A percentile compares a stretch with the other conserved stretches of the same genome.
Conservation (phyloP, 1,139 yeast species). For the Scheffersomyces quercinus region DNA sequence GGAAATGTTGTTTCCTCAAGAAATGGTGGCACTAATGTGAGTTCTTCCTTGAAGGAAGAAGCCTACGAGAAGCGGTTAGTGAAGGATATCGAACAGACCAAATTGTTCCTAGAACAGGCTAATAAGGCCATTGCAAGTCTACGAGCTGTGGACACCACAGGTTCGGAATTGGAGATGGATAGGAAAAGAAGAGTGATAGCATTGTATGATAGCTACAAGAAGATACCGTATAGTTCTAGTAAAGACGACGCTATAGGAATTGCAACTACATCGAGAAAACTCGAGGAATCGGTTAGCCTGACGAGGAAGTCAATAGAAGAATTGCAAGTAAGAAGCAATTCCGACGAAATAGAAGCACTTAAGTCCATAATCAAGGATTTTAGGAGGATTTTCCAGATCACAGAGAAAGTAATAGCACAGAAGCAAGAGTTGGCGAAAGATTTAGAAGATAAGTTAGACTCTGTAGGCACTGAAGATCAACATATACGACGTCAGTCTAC, state of each 20-base stretch:
- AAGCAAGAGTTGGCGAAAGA: slow-evolving; percentile 3
- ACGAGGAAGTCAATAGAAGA: slow-evolving; percentile 3
- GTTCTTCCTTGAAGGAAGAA: slow-evolving; percentile 1
- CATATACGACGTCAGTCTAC: background rate
- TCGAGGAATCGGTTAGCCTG: slow-evolving; percentile 16
- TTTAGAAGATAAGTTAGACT: slow-evolving; percentile 2
- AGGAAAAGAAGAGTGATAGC: slow-evolving; percentile 26
- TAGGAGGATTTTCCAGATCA: slow-evolving; percentile 3
- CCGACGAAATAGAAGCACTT: background rate
- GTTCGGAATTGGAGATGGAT: slow-evolving; percentile 2
- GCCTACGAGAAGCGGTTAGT: slow-evolving; percentile 26
- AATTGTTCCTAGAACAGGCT: slow-evolving; percentile 30
- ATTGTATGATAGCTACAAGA: slow-evolving; percentile 24
- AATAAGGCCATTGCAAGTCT: slow-evolving; percentile 22
- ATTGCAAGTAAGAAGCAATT: too few relatives aligned
- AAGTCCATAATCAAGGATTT: slow-evolving; percentile 9
- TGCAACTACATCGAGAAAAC: slow-evolving; percentile 31
- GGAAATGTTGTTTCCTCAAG: too few relatives aligned
- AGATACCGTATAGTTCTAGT: slow-evolving; percentile 33
- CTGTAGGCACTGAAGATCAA: background rate
- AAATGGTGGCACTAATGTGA: too few relatives aligned
- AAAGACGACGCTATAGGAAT: slow-evolving; percentile 41
- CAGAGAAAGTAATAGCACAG: slow-evolving; percentile 2
- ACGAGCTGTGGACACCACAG: slow-evolving; percentile 3
- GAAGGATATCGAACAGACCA: slow-evolving; percentile 29